Conservation (phyloP, 2,329 filamentous ascomycete species). For the Pseudogymnoascus sp. region DNA sequence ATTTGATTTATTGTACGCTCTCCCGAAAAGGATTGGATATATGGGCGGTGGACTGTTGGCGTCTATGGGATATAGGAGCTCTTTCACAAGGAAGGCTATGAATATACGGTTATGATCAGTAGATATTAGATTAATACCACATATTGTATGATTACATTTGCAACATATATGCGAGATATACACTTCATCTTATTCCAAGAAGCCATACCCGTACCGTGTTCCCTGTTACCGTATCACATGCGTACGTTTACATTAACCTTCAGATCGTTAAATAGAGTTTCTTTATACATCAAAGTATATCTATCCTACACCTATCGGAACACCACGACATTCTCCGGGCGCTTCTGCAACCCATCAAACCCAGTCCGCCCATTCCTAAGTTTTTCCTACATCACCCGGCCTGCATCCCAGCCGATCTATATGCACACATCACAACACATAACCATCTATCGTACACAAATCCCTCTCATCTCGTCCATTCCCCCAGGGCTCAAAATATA, state of each 20-base stretch:
- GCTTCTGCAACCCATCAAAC: neutral
- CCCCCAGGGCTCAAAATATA: neutral
- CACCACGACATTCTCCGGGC: neutral
- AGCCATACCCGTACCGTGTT: no score
- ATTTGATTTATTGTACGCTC: neutral
- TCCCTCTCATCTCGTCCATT: neutral
- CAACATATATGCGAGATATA: neutral
- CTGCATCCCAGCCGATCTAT: neutral
- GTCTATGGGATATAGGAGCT: constrained; percentile 4
- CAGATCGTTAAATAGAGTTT: neutral
- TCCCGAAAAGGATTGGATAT: neutral
- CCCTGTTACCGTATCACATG: no score
- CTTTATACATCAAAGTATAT: neutral
- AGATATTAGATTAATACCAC: constrained; percentile 1
- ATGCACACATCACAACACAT: neutral
- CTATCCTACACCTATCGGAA: neutral
- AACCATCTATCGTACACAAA: constrained; percentile 5
- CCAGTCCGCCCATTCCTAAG: neutral
- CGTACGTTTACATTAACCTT: neutral
- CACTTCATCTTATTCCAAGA: neutral
- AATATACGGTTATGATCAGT: neutral
- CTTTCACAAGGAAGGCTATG: constrained; percentile 6
- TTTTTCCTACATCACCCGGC: neutral
- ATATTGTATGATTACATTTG: neutral
- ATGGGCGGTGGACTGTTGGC: neutral